Evolutionary conservation across 2,329 filamentous ascomycete genomes (phyloP), one percentile per base, ranked within the genome.

Genomic region (Basipetospora chlamydospora): DNA sequence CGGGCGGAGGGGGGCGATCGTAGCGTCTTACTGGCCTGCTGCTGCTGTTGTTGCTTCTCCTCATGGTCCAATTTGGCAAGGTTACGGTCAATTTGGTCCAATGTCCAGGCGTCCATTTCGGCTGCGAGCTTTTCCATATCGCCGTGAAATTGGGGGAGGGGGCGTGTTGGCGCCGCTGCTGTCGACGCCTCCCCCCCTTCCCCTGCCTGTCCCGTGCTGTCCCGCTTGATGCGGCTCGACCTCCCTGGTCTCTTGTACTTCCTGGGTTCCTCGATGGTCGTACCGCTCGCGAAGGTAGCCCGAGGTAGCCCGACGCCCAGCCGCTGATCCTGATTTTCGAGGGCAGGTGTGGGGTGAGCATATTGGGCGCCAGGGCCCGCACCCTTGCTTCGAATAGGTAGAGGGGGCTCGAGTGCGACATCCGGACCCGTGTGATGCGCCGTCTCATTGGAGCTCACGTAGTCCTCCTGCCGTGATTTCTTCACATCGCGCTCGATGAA

Each of bases 81-180:
- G 41, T 67, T 71, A 15, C 63, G 60, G 2, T 63, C 65, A 23
- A 78, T 73, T 42, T 77, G 64, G 44, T 66, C 59, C 43, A 78
- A 55, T 1, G 73, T 69, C 57, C 70, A 78, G 22, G 60, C 56
- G 46, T 73, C 64, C 69, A 74, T 73, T 23, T 69, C 66, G 5
- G 61, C 61, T 2, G 66, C 56, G 25, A 73, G 59, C 42, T 61
- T 58, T 28, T 66, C 61, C 56, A 68, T 62, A 29, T 70, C 60
- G 8, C 26, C 32, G 41, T 60, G 52, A 23, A 46, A 52, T 39
- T 59, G 54, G 3, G 50, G 53, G 16, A 49, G 48, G 28, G 35
- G 18, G 10, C 15, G 12, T 15, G 22, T 25, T 7, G 22, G 6
- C 6, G 22, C 7, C 22, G 22, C 22, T 25, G 6, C 22, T 11